Conservation (phyloP, 2,329 filamentous ascomycete species). For the Penicillium sclerotiorum region DNA sequence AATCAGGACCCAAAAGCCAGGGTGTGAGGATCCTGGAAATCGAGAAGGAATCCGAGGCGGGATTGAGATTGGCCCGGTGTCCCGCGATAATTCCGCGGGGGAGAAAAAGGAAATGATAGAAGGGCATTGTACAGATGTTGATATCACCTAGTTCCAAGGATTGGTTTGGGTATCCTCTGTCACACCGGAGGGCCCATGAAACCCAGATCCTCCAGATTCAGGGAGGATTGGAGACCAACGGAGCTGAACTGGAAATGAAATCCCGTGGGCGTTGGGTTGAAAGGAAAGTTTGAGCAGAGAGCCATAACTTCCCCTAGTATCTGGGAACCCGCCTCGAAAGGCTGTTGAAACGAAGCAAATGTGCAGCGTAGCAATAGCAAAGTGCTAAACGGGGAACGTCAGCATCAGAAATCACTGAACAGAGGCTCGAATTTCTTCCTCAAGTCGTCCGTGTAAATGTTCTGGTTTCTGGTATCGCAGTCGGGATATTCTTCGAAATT, state of each 20-base stretch:
- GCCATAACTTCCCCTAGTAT: background rate
- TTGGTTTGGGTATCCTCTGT: no score
- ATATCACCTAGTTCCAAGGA: background rate
- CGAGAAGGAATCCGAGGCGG: background rate
- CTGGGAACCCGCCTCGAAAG: background rate
- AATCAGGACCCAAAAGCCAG: background rate
- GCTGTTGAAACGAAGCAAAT: constrained; percentile 11
- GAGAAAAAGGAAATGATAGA: background rate
- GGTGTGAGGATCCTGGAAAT: background rate
- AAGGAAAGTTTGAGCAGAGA: background rate
- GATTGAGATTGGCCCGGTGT: background rate
- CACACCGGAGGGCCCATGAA: no score
- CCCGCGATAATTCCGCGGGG: background rate
- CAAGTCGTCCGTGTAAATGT: constrained; percentile 62
- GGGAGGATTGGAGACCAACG: background rate
- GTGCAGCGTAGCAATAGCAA: background rate
- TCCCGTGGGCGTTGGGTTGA: background rate
- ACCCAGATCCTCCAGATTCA: background rate
- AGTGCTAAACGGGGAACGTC: background rate
- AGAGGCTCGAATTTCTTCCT: constrained; percentile 61
- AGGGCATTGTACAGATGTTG: background rate
- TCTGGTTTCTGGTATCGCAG: constrained; percentile 55
- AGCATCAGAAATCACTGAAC: constrained; percentile 62
- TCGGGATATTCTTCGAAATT: constrained; percentile 69
- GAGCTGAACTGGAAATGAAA: background rate